Evolutionary conservation across 2,329 filamentous ascomycete genomes (phyloP).

Genomic region (Colletotrichum abscissum): DNA sequence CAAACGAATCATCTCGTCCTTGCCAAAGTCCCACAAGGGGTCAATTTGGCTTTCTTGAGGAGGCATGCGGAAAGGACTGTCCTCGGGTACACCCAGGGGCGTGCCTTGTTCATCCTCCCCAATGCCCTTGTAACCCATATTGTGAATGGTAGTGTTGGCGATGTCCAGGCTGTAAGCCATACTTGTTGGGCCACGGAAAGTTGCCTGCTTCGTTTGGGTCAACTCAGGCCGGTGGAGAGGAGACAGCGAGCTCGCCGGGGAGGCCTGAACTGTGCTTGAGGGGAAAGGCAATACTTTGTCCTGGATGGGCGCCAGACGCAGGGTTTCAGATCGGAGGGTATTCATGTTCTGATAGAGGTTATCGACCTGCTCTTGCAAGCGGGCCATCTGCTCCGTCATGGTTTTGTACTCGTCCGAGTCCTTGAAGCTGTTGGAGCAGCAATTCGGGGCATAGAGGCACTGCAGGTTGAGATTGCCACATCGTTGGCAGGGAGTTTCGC

Average conservation of each 20-base stretch:
- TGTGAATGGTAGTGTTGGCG: constrained; percentile 86
- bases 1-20: constrained; percentile 83
- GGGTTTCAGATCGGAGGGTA: constrained; percentile 68
- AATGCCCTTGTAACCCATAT: constrained; percentile 83
- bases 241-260: constrained; percentile 57
- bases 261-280: constrained; percentile 52
- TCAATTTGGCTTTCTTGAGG: constrained; percentile 58
- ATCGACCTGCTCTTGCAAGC: constrained; percentile 87
- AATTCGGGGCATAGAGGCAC: constrained; percentile 75
- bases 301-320: constrained; percentile 56
- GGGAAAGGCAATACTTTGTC: constrained; percentile 51
- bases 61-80: constrained; percentile 19
- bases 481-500: constrained; percentile 73
- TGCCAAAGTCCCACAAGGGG: constrained; percentile 82
- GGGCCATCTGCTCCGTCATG: constrained; percentile 79
- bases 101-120: constrained; percentile 72
- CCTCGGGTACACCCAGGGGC: constrained; percentile 31
- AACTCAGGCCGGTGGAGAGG: constrained; percentile 57
- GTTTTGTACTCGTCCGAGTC: constrained; percentile 91
- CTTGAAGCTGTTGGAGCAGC: constrained; percentile 83
- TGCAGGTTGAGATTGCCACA: constrained; percentile 75
- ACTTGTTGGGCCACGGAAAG: constrained; percentile 88
- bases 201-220: constrained; percentile 65
- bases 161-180: constrained; percentile 87
- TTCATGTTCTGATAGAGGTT: constrained; percentile 79